Conservation (phyloP, 2,329 filamentous ascomycete species). For the Aspergillus texensis region DNA sequence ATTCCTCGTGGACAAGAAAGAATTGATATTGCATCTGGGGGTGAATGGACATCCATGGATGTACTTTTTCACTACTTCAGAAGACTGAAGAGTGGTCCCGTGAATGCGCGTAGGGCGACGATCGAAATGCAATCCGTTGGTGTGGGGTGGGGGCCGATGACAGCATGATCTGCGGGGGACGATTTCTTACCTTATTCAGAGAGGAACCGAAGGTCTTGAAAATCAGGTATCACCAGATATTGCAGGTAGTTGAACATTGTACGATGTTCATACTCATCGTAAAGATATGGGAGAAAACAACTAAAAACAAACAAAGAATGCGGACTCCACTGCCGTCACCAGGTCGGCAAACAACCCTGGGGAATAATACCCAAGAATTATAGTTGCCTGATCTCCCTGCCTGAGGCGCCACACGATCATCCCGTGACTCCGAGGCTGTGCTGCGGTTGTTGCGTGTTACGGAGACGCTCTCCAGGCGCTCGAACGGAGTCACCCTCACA, state of each 20-base stretch:
- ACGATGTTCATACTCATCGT: too few species aligned
- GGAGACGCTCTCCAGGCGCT: not conserved
- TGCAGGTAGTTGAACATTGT: not conserved
- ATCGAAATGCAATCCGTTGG: not conserved
- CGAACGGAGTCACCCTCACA: not conserved
- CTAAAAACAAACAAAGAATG: not conserved
- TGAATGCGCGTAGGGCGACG: not conserved
- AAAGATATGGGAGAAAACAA: too few species aligned
- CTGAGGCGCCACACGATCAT: conserved; percentile 9
- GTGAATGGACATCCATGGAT: too few species aligned
- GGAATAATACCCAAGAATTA: not conserved
- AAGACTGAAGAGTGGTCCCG: not conserved
- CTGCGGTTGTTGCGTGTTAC: not conserved
- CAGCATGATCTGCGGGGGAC: conserved; percentile 21
- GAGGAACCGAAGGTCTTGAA: not conserved
- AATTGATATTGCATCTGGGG: too few species aligned
- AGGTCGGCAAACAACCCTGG: too few species aligned
- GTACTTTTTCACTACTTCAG: too few species aligned
- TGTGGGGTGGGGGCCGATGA: conserved; percentile 15
- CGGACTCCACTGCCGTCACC: not conserved
- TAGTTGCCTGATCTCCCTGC: conserved; percentile 14
- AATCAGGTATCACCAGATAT: not conserved
- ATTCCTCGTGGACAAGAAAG: too few species aligned
- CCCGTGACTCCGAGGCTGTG: conserved; percentile 23
- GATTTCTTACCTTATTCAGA: not conserved